These are phyloP conservation scores for Colletotrichum plurivorum DNA, from an alignment of 2,329 filamentous ascomycete genomes.

Conservation along the genomic window DNA sequence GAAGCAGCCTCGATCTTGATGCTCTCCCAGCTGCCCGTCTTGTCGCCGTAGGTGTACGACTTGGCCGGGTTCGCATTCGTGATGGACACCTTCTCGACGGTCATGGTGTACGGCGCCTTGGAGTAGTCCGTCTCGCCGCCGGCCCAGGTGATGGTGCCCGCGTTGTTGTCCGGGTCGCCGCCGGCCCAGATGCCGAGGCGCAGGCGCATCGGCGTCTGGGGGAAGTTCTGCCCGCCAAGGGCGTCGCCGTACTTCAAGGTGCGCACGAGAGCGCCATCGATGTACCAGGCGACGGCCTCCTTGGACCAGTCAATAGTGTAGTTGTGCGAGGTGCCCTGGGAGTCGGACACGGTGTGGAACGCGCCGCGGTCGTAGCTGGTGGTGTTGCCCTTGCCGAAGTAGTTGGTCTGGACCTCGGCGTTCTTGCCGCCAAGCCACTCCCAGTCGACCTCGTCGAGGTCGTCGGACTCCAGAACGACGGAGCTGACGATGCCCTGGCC, in stretches of 20 bases:
- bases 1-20: conserved; percentile 41
- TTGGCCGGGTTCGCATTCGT: conserved; percentile 54
- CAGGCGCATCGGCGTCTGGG: conserved; percentile 70
- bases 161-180: conserved; percentile 53
- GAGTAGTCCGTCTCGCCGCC: conserved; percentile 59
- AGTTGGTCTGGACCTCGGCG: conserved; percentile 85
- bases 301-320: conserved; percentile 72
- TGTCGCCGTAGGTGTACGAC: conserved; percentile 52
- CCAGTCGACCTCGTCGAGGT: conserved; percentile 87
- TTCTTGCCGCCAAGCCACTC: conserved; percentile 82
- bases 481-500: conserved; percentile 80
- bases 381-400: conserved; percentile 81
- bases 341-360: conserved; percentile 65
- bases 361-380: conserved; percentile 75
- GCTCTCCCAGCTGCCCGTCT: conserved; percentile 44
- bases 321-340: conserved; percentile 58
- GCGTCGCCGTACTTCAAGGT: conserved; percentile 63
- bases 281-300: conserved; percentile 65
- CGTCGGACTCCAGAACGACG: conserved; percentile 81
- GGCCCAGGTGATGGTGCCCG: conserved; percentile 66
- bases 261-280: conserved; percentile 69
- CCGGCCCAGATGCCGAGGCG: conserved; percentile 62
- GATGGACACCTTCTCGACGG: conserved; percentile 60
- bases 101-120: conserved; percentile 70
- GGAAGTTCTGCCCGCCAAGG: conserved; percentile 65